Evolutionary conservation across 1,139 yeast species (phyloP), one percentile per base, ranked within the genome.

Genomic region (Taphrina communis): DNA sequence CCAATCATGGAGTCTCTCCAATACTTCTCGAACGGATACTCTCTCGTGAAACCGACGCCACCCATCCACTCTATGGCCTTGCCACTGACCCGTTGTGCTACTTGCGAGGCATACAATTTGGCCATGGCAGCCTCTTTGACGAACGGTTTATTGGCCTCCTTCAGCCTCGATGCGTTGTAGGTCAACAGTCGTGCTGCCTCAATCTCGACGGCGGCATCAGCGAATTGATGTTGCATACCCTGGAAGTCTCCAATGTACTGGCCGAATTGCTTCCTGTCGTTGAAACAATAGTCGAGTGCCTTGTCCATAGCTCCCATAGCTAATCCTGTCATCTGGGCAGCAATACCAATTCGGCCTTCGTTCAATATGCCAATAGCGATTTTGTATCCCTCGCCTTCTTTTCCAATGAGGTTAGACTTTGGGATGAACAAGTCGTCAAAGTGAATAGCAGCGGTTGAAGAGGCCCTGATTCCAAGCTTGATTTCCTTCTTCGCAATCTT

Each of bases 51-150:
- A 21, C 83, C 83, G 25, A 81, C 82, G 42, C 83, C 83, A 31
- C 83, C 83, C 82, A 81, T 80, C 81, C 83, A 81, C 72, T 81
- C 83, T 25, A 81, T 81, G 17, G 83, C 82, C 67, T 76, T 75
- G 21, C 81, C 78, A 25, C 82, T 76, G 7, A 80, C 78, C 70
- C 75, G 75, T 62, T 79, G 82, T 6, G 83, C 83, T 39, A 80
- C 78, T 71, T 79, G 81, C 9, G 81, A 77, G 65, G 82, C 79
- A 71, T 79, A 78, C 44, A 80, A 76, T 74, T 81, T 81, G 59
- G 83, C 82, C 81, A 80, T 80, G 48, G 83, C 83, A 1, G 83
- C 83, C 72, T 81, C 82, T 75, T 80, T 80, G 66, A 78, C 78
- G 70, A 81, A 81, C 8, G 68, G 68, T 41, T 55, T 38, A 25